Conservation (phyloP, 2,329 filamentous ascomycete species). For the Xylariaceae sp. region DNA sequence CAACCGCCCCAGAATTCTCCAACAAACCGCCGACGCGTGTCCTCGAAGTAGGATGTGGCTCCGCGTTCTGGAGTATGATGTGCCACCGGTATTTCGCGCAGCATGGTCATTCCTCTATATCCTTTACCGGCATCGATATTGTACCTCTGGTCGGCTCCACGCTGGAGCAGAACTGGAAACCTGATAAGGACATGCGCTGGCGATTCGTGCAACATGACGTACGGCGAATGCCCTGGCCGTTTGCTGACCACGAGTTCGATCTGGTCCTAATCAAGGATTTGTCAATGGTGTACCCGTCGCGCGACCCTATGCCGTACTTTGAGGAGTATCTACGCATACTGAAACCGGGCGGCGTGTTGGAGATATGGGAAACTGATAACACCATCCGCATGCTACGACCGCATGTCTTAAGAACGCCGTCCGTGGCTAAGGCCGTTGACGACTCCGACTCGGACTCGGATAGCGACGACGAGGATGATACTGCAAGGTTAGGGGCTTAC, state of each 20-base stretch:
- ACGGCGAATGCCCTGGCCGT: conserved; percentile 74
- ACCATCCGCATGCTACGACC: conserved; percentile 81
- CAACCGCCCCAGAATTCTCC: conserved; percentile 70
- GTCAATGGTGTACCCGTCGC: conserved; percentile 65
- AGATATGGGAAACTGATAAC: conserved; percentile 90
- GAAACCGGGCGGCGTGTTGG: conserved; percentile 75
- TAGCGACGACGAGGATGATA: conserved; percentile 62
- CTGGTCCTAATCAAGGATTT: conserved; percentile 87
- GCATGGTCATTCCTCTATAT: conserved; percentile 68
- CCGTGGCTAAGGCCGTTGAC: conserved; percentile 28
- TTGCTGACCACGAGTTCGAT: conserved; percentile 80
- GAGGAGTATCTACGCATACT: conserved; percentile 80
- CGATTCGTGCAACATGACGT: conserved; percentile 87
- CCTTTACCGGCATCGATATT: conserved; percentile 83
- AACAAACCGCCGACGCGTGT: conserved; percentile 74
- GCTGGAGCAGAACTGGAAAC: conserved; percentile 49
- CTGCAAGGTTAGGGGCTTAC: conserved; percentile 76
- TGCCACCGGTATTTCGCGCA: conserved; percentile 79
- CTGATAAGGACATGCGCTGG: conserved; percentile 79
- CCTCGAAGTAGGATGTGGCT: conserved; percentile 85
- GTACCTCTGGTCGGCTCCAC: conserved; percentile 64
- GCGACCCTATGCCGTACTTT: conserved; percentile 57
- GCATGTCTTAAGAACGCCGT: conserved; percentile 57
- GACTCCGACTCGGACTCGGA: conserved; percentile 37
- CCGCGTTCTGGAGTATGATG: conserved; percentile 86